Base-by-base conservation (phyloP, 768 basidiomycete species). In the Collybia mongolica region DNA sequence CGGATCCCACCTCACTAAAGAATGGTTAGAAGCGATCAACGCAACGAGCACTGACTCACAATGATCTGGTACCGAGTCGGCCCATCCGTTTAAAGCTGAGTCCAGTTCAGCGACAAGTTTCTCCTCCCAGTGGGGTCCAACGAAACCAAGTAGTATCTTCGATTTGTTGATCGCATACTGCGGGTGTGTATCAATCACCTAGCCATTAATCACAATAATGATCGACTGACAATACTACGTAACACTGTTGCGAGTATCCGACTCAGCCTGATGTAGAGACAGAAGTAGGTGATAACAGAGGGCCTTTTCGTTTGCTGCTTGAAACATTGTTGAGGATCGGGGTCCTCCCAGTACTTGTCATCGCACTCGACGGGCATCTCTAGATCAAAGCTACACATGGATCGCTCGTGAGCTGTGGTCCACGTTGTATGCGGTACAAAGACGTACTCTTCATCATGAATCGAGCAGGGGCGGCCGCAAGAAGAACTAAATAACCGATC, bases 111-210 rank as follows among this genome's bases (percentile, higher is more conserved):
- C 77, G 3, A 90, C 84, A 26, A 85, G 78, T 44, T 73, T 69
- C 46, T 86, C 78, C 51, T 87, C 86, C 86, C 86, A 88, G 46
- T 81, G 50, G 52, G 68, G 51, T 0, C 81, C 83, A 7, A 78
- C 77, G 54, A 83, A 81, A 9, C 86, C 86, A 8, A 86, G 72
- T 1, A 83, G 66, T 12, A 82, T 70, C 59, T 85, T 85, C 0
- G 82, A 82, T 58, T 86, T 87, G 61, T 87, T 89, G 57, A 88
- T 87, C n/a, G 90, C 84, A 62, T 93, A 94, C 89, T 90, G 48
- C 6, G 18, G 9, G 37, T 3, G n/a, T 19, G 11, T 9, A 32
- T 22, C 36, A 29, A 28, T 44, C 23, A 28, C 40, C 20, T 3
- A 5, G 17, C 39, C n/a, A 37, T 28, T 4, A 24, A 3, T 29